Evolutionary conservation across 306 rosid genomes (phyloP).

Genomic region (Vigna nakashimae): DNA sequence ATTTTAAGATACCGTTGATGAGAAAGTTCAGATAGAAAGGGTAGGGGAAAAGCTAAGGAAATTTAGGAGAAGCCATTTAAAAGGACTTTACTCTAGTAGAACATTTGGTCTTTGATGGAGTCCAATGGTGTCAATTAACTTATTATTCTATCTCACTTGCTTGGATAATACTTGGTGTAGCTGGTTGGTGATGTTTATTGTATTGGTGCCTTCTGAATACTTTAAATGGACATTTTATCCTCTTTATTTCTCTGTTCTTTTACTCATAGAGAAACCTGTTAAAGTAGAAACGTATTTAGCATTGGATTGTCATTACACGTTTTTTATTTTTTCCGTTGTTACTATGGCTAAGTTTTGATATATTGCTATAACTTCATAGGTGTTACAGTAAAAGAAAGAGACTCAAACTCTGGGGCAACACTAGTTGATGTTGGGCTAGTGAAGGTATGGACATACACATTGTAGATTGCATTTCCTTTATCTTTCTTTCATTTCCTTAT

Average conservation of each 20-base stretch:
- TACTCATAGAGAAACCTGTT: neutral
- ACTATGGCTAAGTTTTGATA: constrained; percentile 39
- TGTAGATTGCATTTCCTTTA: constrained; percentile 34
- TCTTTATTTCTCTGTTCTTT: constrained; percentile 2
- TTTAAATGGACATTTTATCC: constrained; percentile 5
- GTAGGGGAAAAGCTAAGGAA: constrained; percentile 1
- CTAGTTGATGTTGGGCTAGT: constrained; percentile 90
- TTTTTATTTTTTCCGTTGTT: constrained; percentile 38
- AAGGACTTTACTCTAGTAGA: constrained; percentile 13
- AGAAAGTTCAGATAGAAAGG: neutral
- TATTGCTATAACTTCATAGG: constrained; percentile 58
- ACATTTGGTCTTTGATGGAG: constrained; percentile 14
- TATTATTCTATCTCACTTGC: neutral
- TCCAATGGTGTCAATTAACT: neutral
- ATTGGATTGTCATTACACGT: constrained; percentile 30
- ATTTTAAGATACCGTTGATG: too few species aligned
- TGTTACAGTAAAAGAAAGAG: constrained; percentile 73
- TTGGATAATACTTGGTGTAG: neutral
- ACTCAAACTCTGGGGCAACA: constrained; percentile 57
- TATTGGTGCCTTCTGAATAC: constrained; percentile 26
- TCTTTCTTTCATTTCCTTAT: constrained; percentile 24
- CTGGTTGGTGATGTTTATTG: constrained; percentile 13
- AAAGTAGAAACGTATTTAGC: constrained; percentile 31
- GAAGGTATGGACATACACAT: constrained; percentile 64
- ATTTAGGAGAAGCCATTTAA: neutral